Base-by-base conservation (phyloP, 768 basidiomycete genomes). In the Suillus americanus region DNA sequence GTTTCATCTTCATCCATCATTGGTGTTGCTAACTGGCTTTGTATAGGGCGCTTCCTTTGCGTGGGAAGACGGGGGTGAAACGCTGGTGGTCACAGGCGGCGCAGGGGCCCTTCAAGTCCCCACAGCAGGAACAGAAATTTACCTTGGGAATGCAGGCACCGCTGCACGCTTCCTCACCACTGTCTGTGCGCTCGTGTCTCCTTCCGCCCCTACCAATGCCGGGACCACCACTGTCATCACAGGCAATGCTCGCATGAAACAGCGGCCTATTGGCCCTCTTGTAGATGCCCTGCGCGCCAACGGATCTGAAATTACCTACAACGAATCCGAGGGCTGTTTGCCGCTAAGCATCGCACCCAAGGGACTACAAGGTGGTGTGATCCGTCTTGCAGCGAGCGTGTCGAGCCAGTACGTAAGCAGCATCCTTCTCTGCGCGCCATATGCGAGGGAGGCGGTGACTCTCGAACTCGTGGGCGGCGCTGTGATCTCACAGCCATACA, bases 361-460 rank as follows among this genome's bases (percentile, higher is more conserved):
- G 13, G 95, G 97, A 20, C 83, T 99, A 46, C 84, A 85, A 64
- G 97, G 97, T 20, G 89, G 89, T 0, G 84, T 78, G 4, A 93
- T 99, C 71, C 84, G 89, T 71, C 87, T 99, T 55, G 92, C 96
- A 2, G 97, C 97, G 7, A 94, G 89, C 70, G 92, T 99, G 8
- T 98, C 96, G 5, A 95, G 92, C 69, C 97, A 99, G 87, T 99
- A 98, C 73, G 97, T 99, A 41, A 97, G 95, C 5, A 96, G 95
- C 10, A 94, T 99, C 73, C 85, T 99, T 8, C 89, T 99, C 45
- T 97, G 95, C 73, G 96, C 97, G 0, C 97, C 97, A 2, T 99
- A 99, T 72, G 95, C 97, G 1, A 70, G 77, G 35, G 82, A 93
- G 72, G 83, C 90, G n/a, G 86, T 97, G 65, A 89, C 88, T 3